phyloP scores from a whole-genome alignment of 495 filamentous ascomycete genomes.

The Beverwykella pulmonaria region DNA sequence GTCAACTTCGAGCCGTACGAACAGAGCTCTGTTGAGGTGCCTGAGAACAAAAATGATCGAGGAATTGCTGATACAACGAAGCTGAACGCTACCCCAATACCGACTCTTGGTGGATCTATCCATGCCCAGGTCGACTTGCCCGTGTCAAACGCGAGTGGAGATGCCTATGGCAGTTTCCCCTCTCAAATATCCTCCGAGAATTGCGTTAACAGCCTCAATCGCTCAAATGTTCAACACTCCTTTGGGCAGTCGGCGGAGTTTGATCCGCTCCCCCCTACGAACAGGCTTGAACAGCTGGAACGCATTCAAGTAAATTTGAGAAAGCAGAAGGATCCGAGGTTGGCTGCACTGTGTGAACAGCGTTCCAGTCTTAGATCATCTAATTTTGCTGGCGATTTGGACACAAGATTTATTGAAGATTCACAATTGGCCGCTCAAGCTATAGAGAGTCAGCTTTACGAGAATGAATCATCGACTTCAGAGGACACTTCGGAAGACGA shows the following conservation, averaged over 20 bases:
- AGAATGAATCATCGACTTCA: constrained; percentile 15
- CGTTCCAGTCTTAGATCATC: neutral
- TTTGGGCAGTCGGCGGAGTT: neutral
- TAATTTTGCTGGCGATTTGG: neutral
- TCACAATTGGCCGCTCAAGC: constrained; percentile 41
- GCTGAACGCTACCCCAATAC: too few species aligned
- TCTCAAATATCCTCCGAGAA: constrained; percentile 8
- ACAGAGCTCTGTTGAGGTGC: neutral
- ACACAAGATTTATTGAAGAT: constrained; percentile 36
- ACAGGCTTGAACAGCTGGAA: constrained; percentile 28
- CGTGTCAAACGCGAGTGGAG: constrained; percentile 6
- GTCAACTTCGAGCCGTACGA: constrained; percentile 33
- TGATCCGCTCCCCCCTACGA: neutral
- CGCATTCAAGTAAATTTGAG: constrained; percentile 25
- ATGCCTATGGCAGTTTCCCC: constrained; percentile 35
- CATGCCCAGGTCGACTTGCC: neutral
- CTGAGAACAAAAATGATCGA: neutral
- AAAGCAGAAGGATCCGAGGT: neutral
- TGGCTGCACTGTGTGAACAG: neutral
- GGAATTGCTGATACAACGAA: neutral
- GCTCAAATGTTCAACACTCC: neutral
- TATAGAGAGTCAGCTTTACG: constrained; percentile 41
- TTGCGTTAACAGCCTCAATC: neutral
- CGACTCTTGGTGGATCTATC: neutral
- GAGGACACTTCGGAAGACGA: constrained; percentile 25